Evolutionary conservation across 306 rosid genomes (phyloP).

Genomic region (Sicyos edulis): DNA sequence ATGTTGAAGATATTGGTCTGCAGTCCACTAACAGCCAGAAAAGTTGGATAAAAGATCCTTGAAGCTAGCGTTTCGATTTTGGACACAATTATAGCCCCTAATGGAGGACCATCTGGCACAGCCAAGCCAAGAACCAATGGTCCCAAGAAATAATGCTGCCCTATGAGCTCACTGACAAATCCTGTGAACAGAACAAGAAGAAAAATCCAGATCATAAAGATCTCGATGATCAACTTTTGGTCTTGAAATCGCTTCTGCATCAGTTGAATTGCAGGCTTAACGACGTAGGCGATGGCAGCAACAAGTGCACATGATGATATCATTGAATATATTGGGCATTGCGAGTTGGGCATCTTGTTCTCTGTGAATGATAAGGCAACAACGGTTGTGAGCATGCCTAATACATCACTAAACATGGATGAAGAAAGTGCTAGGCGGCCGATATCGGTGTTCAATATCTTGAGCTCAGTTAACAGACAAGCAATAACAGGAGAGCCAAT

Average conservation of each 20-base stretch:
- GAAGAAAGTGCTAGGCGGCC: conserved; percentile 50
- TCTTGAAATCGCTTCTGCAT: conserved; percentile 12
- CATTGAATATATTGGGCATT: not conserved
- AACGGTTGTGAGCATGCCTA: conserved; percentile 21
- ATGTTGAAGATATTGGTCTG: conserved; percentile 41
- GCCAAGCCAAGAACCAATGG: conserved; percentile 46
- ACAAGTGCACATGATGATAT: conserved; percentile 22
- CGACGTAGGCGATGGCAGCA: not conserved
- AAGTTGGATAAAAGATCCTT: conserved; percentile 44
- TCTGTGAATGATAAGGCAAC: conserved; percentile 18
- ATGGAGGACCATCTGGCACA: conserved; percentile 58
- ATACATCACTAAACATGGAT: conserved; percentile 33
- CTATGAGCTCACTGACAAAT: conserved; percentile 35
- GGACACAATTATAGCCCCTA: conserved; percentile 40
- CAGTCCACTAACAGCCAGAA: conserved; percentile 50
- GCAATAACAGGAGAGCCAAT: conserved; percentile 38
- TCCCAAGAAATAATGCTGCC: conserved; percentile 53
- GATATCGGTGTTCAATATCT: conserved; percentile 45
- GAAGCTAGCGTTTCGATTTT: conserved; percentile 37
- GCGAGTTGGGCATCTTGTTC: not conserved
- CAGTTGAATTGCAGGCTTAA: conserved; percentile 35
- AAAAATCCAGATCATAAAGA: conserved; percentile 20
- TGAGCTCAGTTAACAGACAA: conserved; percentile 45
- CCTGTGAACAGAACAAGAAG: conserved; percentile 27
- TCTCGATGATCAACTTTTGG: conserved; percentile 29